Conservation (phyloP, 306 rosid species). For the Erythrophleum fordii region DNA sequence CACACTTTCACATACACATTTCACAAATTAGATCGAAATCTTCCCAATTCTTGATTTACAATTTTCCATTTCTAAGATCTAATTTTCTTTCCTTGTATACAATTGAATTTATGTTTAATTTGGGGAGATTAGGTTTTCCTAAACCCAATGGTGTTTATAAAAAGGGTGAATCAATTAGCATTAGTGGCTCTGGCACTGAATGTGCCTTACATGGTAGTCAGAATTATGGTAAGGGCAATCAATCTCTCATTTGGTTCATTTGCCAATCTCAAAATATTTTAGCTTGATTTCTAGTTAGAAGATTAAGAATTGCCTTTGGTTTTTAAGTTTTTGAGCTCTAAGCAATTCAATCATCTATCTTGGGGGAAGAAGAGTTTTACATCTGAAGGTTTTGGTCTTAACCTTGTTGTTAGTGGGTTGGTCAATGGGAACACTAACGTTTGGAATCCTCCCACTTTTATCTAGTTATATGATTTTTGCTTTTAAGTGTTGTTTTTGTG, state of each 20-base stretch:
- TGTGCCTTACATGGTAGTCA: conserved; percentile 89
- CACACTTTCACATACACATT: conserved; percentile 45
- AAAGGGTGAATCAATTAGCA: conserved; percentile 88
- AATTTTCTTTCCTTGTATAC: neutral
- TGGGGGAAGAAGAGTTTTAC: conserved; percentile 67
- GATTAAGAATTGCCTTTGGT: conserved; percentile 80
- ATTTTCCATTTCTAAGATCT: conserved; percentile 29
- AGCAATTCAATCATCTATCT: conserved; percentile 79
- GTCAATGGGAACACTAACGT: conserved; percentile 86
- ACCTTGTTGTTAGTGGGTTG: too few relatives aligned
- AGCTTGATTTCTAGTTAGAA: conserved; percentile 92
- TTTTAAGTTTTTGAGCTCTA: conserved; percentile 78
- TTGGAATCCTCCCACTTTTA: conserved; percentile 85
- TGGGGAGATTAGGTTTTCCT: conserved; percentile 37
- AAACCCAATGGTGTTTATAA: conserved; percentile 75
- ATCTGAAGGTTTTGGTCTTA: conserved; percentile 64
- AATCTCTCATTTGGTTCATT: conserved; percentile 94
- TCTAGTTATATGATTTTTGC: conserved; percentile 67
- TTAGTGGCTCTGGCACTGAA: conserved; percentile 91
- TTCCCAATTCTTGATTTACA: too few relatives aligned
- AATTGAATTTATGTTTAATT: conserved; percentile 30
- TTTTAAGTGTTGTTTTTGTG: conserved; percentile 12
- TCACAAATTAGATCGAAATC: conserved; percentile 53
- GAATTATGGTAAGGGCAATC: conserved; percentile 98
- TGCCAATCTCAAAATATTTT: conserved; percentile 85